Evolutionary conservation across 164 flowering plant genomes (phyloP).

Genomic region (Euptelea pleiosperma): DNA sequence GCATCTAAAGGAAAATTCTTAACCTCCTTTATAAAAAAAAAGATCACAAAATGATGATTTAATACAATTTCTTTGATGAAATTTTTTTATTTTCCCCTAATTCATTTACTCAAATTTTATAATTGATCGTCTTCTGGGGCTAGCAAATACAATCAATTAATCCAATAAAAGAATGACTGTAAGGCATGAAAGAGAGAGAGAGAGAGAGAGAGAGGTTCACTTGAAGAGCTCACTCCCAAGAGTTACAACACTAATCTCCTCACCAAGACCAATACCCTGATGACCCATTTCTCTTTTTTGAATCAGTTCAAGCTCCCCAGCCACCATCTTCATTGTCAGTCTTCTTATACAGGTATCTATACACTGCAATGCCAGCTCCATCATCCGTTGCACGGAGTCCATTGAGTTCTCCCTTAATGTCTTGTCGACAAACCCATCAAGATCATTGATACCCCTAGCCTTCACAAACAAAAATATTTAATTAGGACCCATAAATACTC

Average conservation of each 20-base stretch:
- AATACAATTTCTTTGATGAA: too few species aligned
- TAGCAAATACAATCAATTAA: slow-evolving; percentile 8
- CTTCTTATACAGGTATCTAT: slow-evolving; percentile 22
- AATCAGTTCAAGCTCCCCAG: slow-evolving; percentile 32
- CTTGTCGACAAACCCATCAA: slow-evolving; percentile 25
- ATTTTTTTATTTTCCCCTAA: neutral
- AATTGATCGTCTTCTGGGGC: neutral
- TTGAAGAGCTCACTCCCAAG: slow-evolving; percentile 55
- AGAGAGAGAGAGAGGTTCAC: slow-evolving; percentile 12
- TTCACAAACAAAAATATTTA: too few species aligned
- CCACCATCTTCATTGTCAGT: slow-evolving; percentile 34
- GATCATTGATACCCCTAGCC: slow-evolving; percentile 21
- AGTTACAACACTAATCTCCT: slow-evolving; percentile 32
- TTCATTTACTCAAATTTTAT: neutral
- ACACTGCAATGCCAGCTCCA: slow-evolving; percentile 40
- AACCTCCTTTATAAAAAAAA: too few species aligned
- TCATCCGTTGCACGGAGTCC: slow-evolving; percentile 17
- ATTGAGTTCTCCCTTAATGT: slow-evolving; percentile 18
- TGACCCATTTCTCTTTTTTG: slow-evolving; percentile 26
- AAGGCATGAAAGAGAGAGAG: neutral
- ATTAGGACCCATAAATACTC: too few species aligned
- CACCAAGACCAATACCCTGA: slow-evolving; percentile 18
- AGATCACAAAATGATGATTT: too few species aligned
- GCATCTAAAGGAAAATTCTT: too few species aligned
- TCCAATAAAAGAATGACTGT: slow-evolving; percentile 21